Evolutionary conservation across 176 grass and related monocot genomes (phyloP).

Genomic region (Lolium perenne): DNA sequence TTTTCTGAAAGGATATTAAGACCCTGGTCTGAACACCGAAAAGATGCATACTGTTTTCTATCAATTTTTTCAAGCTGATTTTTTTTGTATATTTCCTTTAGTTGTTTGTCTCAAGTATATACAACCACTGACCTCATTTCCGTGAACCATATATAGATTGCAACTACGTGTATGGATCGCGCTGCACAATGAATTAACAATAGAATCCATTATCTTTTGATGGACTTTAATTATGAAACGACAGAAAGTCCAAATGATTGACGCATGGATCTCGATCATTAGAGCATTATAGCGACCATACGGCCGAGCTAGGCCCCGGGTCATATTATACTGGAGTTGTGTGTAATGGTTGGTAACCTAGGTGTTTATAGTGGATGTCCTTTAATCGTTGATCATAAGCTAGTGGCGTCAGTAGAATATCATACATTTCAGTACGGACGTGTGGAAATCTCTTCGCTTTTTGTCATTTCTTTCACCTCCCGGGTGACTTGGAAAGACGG

Average conservation of each 20-base stretch:
- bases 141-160: not conserved
- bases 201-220: not conserved
- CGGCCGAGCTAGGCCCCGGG: not conserved
- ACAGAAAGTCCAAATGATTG: not conserved
- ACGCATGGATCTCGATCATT: not conserved
- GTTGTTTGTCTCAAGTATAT: no score
- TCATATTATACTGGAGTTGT: not conserved
- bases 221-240: not conserved
- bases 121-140: not conserved
- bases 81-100: not conserved
- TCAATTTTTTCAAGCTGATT: no score
- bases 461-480: slow-evolving; percentile 16
- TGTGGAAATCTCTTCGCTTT: not conserved
- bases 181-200: not conserved
- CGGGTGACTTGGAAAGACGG: not conserved
- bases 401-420: not conserved
- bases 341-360: not conserved
- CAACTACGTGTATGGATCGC: not conserved
- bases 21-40: no score
- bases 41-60: no score
- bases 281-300: not conserved
- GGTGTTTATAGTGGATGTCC: not conserved
- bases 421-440: not conserved
- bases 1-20: no score
- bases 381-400: not conserved